phyloP scores from a whole-genome alignment of 164 flowering plant species.

The Tinospora cordifolia region DNA sequence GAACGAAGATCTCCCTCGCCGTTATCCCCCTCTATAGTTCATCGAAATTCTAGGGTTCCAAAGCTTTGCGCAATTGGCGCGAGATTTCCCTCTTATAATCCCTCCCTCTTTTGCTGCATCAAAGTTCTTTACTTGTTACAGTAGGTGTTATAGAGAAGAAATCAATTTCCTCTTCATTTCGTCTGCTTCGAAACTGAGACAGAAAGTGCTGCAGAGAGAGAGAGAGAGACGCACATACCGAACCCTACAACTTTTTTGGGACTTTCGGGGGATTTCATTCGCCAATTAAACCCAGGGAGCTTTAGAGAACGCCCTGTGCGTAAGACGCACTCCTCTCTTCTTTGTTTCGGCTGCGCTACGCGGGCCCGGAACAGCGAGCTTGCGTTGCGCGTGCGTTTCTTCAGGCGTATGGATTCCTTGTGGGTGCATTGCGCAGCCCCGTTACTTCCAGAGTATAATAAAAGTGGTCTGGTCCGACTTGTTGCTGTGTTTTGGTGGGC shows the following conservation, averaged over 20 bases:
- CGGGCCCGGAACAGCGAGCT: too few relatives aligned
- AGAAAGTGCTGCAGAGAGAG: neutral
- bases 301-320: conserved; percentile 9
- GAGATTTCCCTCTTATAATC: too few relatives aligned
- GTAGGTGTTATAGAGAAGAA: neutral
- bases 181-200: too few relatives aligned
- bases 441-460: too few relatives aligned
- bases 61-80: too few relatives aligned
- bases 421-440: too few relatives aligned
- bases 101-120: too few relatives aligned
- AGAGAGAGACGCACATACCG: neutral
- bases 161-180: neutral
- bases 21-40: neutral
- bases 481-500: too few relatives aligned
- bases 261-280: neutral
- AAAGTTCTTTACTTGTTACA: neutral
- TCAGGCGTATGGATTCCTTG: too few relatives aligned
- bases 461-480: too few relatives aligned
- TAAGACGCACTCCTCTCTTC: neutral
- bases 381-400: too few relatives aligned
- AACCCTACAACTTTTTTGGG: conserved; percentile 6
- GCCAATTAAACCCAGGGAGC: neutral
- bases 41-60: neutral
- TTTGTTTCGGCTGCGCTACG: too few relatives aligned
- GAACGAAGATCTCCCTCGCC: neutral